Evolutionary conservation across 306 rosid species (phyloP), one percentile per base, ranked within the genome.

Genomic region (Vachellia collinsii): DNA sequence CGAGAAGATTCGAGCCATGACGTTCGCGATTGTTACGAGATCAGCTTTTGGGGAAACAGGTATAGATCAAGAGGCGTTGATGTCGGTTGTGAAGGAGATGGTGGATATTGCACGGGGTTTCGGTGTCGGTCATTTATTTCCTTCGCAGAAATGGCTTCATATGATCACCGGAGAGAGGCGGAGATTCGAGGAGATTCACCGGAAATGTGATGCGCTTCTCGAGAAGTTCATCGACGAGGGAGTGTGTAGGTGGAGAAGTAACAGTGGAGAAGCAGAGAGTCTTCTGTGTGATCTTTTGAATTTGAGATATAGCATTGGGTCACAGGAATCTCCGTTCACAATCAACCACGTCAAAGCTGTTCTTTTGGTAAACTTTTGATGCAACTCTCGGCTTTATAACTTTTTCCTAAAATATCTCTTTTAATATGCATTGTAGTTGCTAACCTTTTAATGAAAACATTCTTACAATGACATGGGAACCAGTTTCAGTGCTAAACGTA

Each of bases 21-120:
- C 51, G 29, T 63, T 16, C 58, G 13, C 8, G 42, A 76, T 84
- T 11, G 16, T 34, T 16, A 10, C 76, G 1, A 80, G 67, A 38
- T 19, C n/a, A n/a, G n/a, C n/a, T n/a, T n/a, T n/a, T n/a, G 87
- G 84, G 38, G 65, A 76, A 37, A 72, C 63, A 22, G 65, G 77
- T 4, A 84, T 38, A 56, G 84, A 75, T 20, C 80, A 72, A 71
- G 51, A 66, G 22, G 78, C 43, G 46, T 80, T 72, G 36, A 7
- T 59, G 44, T 50, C 29, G 16, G 3, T 25, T 47, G 37, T 43
- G 7, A 39, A 54, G 50, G 71, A 70, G 8, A 23, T 34, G 8
- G 1, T 59, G 22, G 29, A 5, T 39, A 7, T 12, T 11, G 42
- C 29, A 0, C 17, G 6, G 19, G 77, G 77, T 19, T 71, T 79